Base-by-base conservation (phyloP, 495 filamentous ascomycete species). In the Oleoguttula mirabilis region DNA sequence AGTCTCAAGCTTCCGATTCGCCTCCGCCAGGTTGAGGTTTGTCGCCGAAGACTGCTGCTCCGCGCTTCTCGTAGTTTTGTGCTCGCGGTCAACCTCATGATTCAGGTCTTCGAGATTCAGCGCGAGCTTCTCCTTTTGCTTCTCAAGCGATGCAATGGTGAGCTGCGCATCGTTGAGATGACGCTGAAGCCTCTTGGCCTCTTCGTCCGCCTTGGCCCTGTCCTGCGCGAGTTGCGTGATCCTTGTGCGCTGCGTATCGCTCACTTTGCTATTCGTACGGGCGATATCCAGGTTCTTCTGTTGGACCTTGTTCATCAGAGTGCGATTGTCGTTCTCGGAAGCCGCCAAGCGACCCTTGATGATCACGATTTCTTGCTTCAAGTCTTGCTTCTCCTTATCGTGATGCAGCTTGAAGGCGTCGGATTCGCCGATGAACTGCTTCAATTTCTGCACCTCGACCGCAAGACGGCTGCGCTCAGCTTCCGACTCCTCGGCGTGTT, bases 271-370 rank as follows among this genome's bases (percentile, higher is more conserved):
- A 47, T 75, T 84, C 3, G 90, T 88, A 30, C 92, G 72, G 21
- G 87, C 88, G 56, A 98, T 90, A 56, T 98, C 90, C 6, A 98
- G 76, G 32, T 92, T 92, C 70, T 98, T 98, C 54, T 95, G 88
- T 51, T 98, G 90, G 10, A 98, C 70, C 61, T 96, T 96, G 57
- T 94, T 98, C 35, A 96, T 70, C 0, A 98, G 67, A 25, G 87
- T 78, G n/a, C 84, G 79, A 54, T 96, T 96, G 62, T 96, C 90
- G 55, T 96, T 95, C 55, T 98, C 90, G 0, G 90, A 96, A 21
- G 90, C 90, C 10, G 80, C 75, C 36, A 98, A 70, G 21, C 90
- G 79, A 43, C 88, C 88, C 55, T 88, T 93, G 28, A 94, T 73
- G 1, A 88, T 94, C 24, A 86, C 80, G n/a, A 94, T 70, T 56